Base-by-base conservation (phyloP, 169 alveolate genomes). In the Besnoitia besnoiti region DNA sequence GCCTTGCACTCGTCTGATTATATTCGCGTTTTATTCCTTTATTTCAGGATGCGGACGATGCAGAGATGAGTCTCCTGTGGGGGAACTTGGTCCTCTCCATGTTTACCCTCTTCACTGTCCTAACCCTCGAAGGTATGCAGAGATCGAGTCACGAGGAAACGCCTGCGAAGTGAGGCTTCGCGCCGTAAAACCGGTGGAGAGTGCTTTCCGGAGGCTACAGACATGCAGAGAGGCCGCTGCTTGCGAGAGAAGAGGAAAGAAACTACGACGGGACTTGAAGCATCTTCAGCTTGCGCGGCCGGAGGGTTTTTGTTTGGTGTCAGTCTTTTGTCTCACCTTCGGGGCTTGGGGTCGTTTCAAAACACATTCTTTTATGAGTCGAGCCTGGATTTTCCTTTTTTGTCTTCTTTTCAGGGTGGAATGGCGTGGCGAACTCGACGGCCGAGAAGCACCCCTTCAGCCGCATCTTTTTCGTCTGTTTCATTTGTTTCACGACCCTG, bases 81-180 rank as follows among this genome's bases (percentile, higher is more conserved):
- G 97, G 97, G 8, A 93, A 96, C 49, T 85, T 95, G 73, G 90
- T 84, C 61, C 84, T 91, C 50, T 94, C 96, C 37, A 95, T 95
- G 97, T 95, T 93, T 59, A 95, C 97, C 4, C 93, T 95, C 51
- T 95, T 95, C 89, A 95, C 97, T 44, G 94, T 95, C 24, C 77
- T 94, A 80, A 95, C 97, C 62, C 95, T 95, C 35, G 97, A 95
- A 90, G 97, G 97, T 33, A 40, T 33, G 79, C 35, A 19, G 27
- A 75, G 27, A 10, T 14, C 19, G 85, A 61, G n/a, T n/a, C n/a
- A n/a, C n/a, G n/a, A n/a, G n/a, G n/a, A n/a, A n/a, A n/a, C n/a
- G n/a, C n/a, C n/a, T n/a, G n/a, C n/a, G n/a, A n/a, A n/a, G n/a
- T n/a, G n/a, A n/a, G n/a, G n/a, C n/a, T n/a, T n/a, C n/a, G n/a